These are phyloP conservation scores for Glycine soja DNA, from an alignment of 306 rosid species.

Conservation along the genomic window DNA sequence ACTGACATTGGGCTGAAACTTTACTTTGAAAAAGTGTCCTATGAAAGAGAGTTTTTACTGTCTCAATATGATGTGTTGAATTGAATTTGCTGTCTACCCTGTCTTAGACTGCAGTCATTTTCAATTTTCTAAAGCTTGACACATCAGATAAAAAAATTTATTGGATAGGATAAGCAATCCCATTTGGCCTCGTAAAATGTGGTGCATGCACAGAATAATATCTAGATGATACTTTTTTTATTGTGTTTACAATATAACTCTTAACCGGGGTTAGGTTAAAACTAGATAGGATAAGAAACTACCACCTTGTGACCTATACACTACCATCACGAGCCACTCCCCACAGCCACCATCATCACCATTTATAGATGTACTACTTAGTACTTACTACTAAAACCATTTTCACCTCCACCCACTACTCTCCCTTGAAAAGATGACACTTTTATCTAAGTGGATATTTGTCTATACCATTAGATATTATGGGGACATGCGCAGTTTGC, in stretches of 20 bases:
- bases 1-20: background rate
- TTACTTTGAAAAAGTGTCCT: background rate
- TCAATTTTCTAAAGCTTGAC: background rate
- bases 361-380: background rate
- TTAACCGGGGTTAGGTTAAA: background rate
- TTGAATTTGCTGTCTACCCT: background rate
- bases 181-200: background rate
- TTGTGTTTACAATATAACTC: background rate
- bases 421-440: slow-evolving; percentile 3
- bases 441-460: background rate
- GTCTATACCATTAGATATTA: background rate
- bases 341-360: too few species aligned
- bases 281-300: background rate
- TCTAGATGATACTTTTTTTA: background rate
- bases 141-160: background rate
- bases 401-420: background rate
- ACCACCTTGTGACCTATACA: background rate
- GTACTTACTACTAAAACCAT: background rate
- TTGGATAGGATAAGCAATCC: background rate
- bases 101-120: background rate
- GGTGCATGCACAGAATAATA: background rate
- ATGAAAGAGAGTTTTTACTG: background rate
- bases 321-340: too few species aligned
- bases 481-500: too few species aligned
- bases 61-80: background rate